A percentile compares a stretch with the other conserved stretches of the same genome.
Evolutionary conservation across 2,329 filamentous ascomycete species (phyloP).

Genomic region (Pyrenophora graminea): DNA sequence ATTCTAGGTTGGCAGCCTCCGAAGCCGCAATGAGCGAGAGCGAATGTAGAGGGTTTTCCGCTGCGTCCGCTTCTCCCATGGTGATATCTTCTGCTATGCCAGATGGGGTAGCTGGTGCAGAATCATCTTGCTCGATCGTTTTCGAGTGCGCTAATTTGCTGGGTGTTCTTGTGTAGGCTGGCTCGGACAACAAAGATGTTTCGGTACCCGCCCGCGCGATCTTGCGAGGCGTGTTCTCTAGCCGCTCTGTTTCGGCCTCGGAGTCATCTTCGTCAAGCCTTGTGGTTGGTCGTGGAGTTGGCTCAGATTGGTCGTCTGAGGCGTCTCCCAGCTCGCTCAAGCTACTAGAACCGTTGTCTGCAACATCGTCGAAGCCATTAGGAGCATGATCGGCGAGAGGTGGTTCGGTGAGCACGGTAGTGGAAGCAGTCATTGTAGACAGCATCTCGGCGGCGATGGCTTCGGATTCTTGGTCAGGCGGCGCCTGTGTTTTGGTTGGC

Average conservation of each 20-base stretch:
- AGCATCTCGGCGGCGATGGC: constrained; percentile 29
- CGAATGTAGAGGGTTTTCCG: constrained; percentile 35
- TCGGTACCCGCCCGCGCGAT: constrained; percentile 48
- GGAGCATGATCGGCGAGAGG: constrained; percentile 16
- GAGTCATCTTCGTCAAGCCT: constrained; percentile 65
- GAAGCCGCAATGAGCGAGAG: constrained; percentile 39
- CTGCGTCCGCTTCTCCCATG: constrained; percentile 20
- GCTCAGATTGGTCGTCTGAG: constrained; percentile 61
- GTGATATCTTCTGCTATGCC: constrained; percentile 20
- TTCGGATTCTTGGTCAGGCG: constrained; percentile 17
- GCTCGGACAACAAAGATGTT: constrained; percentile 41
- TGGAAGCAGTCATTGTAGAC: constrained; percentile 30
- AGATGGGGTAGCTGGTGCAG: constrained; percentile 35
- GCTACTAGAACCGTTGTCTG: constrained; percentile 73
- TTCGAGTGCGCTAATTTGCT: constrained; percentile 45
- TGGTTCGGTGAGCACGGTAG: constrained; percentile 21
- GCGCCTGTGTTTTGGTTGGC: constrained; percentile 20
- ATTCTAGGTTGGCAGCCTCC: constrained; percentile 39
- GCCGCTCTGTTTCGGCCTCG: constrained; percentile 90
- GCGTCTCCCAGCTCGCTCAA: constrained; percentile 88
- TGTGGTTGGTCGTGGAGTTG: constrained; percentile 32
- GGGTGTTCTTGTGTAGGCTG: constrained; percentile 40
- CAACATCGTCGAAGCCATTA: constrained; percentile 54
- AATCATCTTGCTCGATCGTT: constrained; percentile 38
- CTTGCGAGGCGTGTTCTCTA: constrained; percentile 83